Evolutionary conservation across 2,329 filamentous ascomycete species (phyloP), one percentile per base, ranked within the genome.

Genomic region (Calonectria hawksworthii): DNA sequence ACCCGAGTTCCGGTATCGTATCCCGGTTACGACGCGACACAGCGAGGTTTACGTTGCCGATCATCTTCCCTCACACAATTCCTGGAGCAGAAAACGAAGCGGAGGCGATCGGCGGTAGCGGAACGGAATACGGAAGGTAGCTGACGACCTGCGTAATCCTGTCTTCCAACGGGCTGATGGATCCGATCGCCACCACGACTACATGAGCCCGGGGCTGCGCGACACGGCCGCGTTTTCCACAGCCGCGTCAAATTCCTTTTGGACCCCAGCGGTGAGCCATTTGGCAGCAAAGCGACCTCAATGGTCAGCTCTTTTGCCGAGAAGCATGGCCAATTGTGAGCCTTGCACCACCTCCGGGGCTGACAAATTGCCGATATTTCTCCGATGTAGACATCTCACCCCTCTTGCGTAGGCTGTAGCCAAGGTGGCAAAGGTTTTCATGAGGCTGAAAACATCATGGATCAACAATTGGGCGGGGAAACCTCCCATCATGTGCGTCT

Each of bases 351-450:
- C 34, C 52, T 28, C 30, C 23, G 56, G 26, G 34, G 56, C 56
- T 63, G 56, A 63, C 56, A 63, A 63, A 63, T 63, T 63, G 56
- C 56, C 56, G 56, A 63, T 26, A 63, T 63, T 63, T 63, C 56
- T 63, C 56, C 56, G 56, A 63, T 63, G 32, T 63, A 63, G 56
- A 63, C 56, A 63, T 63, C 56, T 63, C 56, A 63, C 56, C 56
- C 56, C 56, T 63, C 56, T 63, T 63, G 56, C 56, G 34, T 11
- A 28, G 34, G 34, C 18, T 2, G 56, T 28, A 13, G 26, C 36
- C 14, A 63, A 28, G n/a, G 34, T 23, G 32, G 34, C 56, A 41
- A 38, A 34, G 7, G 56, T 10, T 63, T 63, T 30, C 56, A 63
- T 38, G n/a, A 63, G 56, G 56, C 56, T 41, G 56, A 63, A 28